Base-by-base conservation (phyloP, 352 stramenopile species). In the Pythium myriotylum region DNA sequence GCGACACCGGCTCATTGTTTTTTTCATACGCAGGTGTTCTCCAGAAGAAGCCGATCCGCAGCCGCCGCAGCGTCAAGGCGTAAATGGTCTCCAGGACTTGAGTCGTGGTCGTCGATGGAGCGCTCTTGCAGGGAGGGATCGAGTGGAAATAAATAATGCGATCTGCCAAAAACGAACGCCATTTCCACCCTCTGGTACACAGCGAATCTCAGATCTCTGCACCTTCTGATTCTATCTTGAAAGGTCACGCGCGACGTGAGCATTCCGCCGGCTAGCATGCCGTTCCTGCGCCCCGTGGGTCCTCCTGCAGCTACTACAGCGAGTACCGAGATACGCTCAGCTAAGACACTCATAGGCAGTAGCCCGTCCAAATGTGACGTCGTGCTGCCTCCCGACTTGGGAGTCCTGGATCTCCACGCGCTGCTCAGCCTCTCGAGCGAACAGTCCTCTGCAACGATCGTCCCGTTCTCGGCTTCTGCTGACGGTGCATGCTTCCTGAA, bases 21-120 rank as follows among this genome's bases (percentile, higher is more conserved):
- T 33, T 7, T 2, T 20, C 39, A 51, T 33, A 12, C 60, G 6
- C 19, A 84, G 73, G 76, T 81, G 78, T 91, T 29, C 83, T 92
- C 40, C 73, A 90, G 74, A 90, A 91, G 75, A 89, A 87, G 73
- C 67, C 79, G 49, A 90, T 92, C 68, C 84, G 84, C 76, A 91
- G 79, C 79, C 84, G 84, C 73, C 84, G 84, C 72, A 60, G 37
- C 58, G 49, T 86, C 66, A 91, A 91, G 78, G 84, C 84, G 20
- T 92, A 92, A 89, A 33, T 59, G n/a, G 32, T 39, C 17, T 17
- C 37, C 23, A 40, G 19, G 40, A 22, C 43, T 37, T 51, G 16
- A 43, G 35, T 55, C 56, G 33, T 54, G 40, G 60, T 51, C 23
- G 60, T 49, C 46, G 16, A 53, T 59, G 48, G 45, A 27, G 46